Base-by-base conservation (phyloP, 352 stramenopile species). In the Elongisporangium senticosum region DNA sequence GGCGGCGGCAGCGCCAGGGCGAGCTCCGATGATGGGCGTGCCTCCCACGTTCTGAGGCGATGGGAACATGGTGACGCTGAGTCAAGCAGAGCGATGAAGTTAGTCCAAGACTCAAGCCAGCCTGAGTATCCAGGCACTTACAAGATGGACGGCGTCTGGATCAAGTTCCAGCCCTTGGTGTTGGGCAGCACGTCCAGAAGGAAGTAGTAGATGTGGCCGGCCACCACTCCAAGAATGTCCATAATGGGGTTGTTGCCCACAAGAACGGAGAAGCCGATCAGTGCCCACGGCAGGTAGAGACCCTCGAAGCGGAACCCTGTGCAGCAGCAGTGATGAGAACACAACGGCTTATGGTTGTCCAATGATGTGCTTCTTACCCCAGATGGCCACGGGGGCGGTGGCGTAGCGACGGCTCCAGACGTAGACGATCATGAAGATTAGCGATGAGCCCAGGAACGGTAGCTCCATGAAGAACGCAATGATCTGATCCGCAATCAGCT, bases 391-490 rank as follows among this genome's bases (percentile, higher is more conserved):
- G 23, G 84, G 81, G 7, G 78, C 73, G 15, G 87, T 93, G 47
- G 87, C 78, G 61, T 96, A 89, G 10, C 83, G 83, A 43, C 85
- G 86, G 63, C 88, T 96, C 88, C 88, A 96, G 49, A 96, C 75
- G 72, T 96, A 96, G 26, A 96, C 77, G 58, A 96, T 93, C 79
- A 92, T 95, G 57, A 96, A 96, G 68, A 95, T 93, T 24, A 96
- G 75, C 39, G 87, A 85, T 43, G 78, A 76, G 52, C 85, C 86
- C 11, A 96, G 67, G 70, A 96, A 96, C 39, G 79, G 79, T 14
- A 95, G 69, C 20, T 65, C 72, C 78, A 95, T 90, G 64, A 95
- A 87, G 63, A 91, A 91, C 33, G 74, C 84, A 26, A 95, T 63
- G 51, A 95, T 68, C 83, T 95, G 59, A 37, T 14, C n/a, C 14